Conservation (phyloP, 2,329 filamentous ascomycete species). For the Aspergillus tubingensis region DNA sequence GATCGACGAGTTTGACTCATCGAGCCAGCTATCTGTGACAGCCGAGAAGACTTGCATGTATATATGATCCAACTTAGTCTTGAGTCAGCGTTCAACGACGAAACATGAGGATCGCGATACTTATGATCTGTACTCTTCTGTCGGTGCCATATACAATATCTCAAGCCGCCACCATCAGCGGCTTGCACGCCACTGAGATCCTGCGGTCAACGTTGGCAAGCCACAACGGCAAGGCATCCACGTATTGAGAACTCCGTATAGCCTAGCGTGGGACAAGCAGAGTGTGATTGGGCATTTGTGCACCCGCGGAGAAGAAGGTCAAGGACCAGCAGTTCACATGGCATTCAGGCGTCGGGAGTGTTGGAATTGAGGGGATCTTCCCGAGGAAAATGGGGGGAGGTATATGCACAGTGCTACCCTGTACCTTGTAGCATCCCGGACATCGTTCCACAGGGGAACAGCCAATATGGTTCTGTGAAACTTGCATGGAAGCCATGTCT, state of each 20-base stretch:
- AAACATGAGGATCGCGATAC: not conserved
- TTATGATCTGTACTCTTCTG: not conserved
- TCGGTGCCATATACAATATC: not conserved
- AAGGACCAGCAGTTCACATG: not conserved
- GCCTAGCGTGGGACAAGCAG: not conserved
- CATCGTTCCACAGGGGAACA: conserved; percentile 1
- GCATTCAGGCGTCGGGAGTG: not conserved
- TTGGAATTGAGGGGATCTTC: not conserved
- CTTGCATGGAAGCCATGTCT: conserved; percentile 4
- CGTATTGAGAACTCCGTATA: not conserved
- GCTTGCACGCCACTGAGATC: not conserved
- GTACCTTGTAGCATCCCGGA: not conserved
- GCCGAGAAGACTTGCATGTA: not conserved
- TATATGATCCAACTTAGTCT: not conserved
- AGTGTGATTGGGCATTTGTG: not conserved
- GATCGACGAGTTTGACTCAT: too few relatives aligned
- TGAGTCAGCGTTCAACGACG: not conserved
- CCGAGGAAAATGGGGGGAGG: not conserved
- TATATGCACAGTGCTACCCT: not conserved
- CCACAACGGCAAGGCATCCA: not conserved
- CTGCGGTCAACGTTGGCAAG: not conserved
- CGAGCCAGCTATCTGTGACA: too few relatives aligned
- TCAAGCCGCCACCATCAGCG: not conserved
- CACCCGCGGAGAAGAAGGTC: not conserved
- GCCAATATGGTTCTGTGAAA: not conserved